Base-by-base conservation (phyloP, 1,284 basidiomycete species). In the Pholiota adiposa region DNA sequence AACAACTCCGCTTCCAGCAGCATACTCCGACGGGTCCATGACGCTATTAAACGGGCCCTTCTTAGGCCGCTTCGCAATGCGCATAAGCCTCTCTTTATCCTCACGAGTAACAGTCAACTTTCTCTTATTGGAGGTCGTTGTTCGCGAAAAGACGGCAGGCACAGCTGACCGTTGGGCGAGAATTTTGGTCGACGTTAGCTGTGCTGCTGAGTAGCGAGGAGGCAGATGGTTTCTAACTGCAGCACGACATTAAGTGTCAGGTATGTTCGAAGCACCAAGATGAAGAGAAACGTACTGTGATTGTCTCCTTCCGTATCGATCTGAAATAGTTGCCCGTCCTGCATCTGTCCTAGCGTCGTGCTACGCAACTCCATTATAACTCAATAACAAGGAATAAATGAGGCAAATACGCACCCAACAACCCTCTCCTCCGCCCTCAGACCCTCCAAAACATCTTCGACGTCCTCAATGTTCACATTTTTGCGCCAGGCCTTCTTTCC, bases 401-500 rank as follows among this genome's bases (percentile, higher is more conserved):
- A 33, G 29, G 25, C 49, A 40, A 57, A 44, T 16, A 74, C 84
- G 64, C 70, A 92, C 92, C 93, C 93, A 58, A 83, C 84, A 6
- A 88, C 81, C 56, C 92, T 78, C 73, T 96, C 94, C 72, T 96
- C 92, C 4, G 83, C 82, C 58, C 93, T 80, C 59, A 89, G 76
- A 51, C 79, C 83, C 73, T 96, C 94, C 60, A 96, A 70, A 1
- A 84, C 86, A 51, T 81, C 78, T 68, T 96, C 94, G 40, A 94
- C 85, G 38, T 85, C 85, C 25, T 84, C 84, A 46, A 96, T 82
- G 72, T 96, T 87, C 55, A 96, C 87, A 74, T 97, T 93, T 78
- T 97, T 97, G 69, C 96, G 79, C 96, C 96, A 97, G 56, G 94
- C 88, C 61, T 86, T 87, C 76, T 97, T 97, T 51, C 94, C 92